Conservation (phyloP, 1,284 basidiomycete species). For the Rhodotorula sp. region DNA sequence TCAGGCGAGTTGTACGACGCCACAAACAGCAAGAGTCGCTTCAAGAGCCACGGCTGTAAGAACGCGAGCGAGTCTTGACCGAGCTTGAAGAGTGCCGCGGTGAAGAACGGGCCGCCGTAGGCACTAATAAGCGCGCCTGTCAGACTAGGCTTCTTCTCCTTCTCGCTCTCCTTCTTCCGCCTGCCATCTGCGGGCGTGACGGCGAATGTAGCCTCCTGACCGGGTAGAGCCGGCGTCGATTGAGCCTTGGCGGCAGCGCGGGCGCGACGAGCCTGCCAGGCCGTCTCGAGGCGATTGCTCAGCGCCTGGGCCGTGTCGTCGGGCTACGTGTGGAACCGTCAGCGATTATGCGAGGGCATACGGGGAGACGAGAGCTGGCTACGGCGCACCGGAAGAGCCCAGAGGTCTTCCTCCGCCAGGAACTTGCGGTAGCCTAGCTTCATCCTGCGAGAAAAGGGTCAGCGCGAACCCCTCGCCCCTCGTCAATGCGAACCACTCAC, state of each 20-base stretch:
- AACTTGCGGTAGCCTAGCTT: slow-evolving; percentile 45
- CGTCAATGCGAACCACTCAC: slow-evolving; percentile 51
- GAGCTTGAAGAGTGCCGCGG: slow-evolving; percentile 60
- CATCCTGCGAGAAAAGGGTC: slow-evolving; percentile 33
- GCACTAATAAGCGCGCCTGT: slow-evolving; percentile 70
- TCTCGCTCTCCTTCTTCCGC: slow-evolving; percentile 51
- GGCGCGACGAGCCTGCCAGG: slow-evolving; percentile 51
- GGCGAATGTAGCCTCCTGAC: slow-evolving; percentile 16
- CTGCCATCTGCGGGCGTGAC: slow-evolving; percentile 19
- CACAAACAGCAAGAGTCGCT: slow-evolving; percentile 77
- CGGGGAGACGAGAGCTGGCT: slow-evolving; percentile 55
- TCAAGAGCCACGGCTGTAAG: slow-evolving; percentile 83
- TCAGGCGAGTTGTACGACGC: slow-evolving; percentile 65
- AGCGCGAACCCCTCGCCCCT: no score
- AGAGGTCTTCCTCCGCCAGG: slow-evolving; percentile 51
- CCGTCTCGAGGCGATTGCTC: slow-evolving; percentile 59
- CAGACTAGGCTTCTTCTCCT: slow-evolving; percentile 63
- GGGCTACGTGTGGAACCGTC: slow-evolving; percentile 57
- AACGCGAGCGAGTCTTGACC: slow-evolving; percentile 78
- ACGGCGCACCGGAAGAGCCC: slow-evolving; percentile 46
- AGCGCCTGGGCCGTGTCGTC: slow-evolving; percentile 72
- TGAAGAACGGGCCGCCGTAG: slow-evolving; percentile 73
- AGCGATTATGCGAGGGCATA: background rate
- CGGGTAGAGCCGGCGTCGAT: slow-evolving; percentile 1
- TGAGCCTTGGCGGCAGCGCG: slow-evolving; percentile 10